A percentile compares a stretch with the other conserved stretches of the same genome.
Evolutionary conservation across 192 early-diverging fungal genomes (phyloP).

Genomic region (Polychytrium aggregatum): DNA sequence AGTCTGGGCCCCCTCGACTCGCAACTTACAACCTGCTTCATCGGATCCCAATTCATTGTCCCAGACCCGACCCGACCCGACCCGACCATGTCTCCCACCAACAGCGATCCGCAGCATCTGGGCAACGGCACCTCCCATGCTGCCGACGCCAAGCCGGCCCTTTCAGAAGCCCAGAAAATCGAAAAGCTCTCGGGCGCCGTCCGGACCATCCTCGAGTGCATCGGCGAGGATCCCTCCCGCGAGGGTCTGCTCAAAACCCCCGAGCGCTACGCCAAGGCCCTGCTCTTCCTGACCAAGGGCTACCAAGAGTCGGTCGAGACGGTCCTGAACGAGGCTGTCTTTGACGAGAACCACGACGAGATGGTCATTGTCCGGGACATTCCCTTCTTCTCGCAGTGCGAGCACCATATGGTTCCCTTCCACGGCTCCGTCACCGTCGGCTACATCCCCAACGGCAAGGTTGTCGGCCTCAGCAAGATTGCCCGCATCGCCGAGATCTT

Average conservation of each 20-base stretch:
- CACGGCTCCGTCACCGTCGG: slow-evolving; percentile 94
- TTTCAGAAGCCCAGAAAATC: too few species aligned
- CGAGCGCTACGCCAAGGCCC: slow-evolving; percentile 88
- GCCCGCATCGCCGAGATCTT: slow-evolving; percentile 99
- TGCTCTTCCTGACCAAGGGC: slow-evolving; percentile 98
- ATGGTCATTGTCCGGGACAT: slow-evolving; percentile 99
- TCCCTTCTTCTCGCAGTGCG: slow-evolving; percentile 90
- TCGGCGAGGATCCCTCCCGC: slow-evolving; percentile 90
- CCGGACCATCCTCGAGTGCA: slow-evolving; percentile 74
- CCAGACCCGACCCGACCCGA: too few species aligned
- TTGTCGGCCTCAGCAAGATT: slow-evolving; percentile 91
- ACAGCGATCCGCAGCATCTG: too few species aligned
- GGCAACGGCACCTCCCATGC: too few species aligned
- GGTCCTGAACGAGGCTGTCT: slow-evolving; percentile 88
- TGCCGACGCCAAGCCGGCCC: too few species aligned
- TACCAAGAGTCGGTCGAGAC: slow-evolving; percentile 86
- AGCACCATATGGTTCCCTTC: slow-evolving; percentile 98
- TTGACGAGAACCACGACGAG: slow-evolving; percentile 98
- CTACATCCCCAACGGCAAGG: slow-evolving; percentile 90
- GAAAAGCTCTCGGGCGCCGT: slow-evolving; percentile 85
- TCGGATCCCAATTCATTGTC: too few species aligned
- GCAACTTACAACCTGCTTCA: too few species aligned
- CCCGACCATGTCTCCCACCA: too few species aligned
- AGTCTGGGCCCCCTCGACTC: too few species aligned
- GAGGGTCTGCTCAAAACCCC: slow-evolving; percentile 95